These are phyloP conservation scores for Chalaropsis thielavioides DNA, from an alignment of 2,329 filamentous ascomycete species.

Conservation along the genomic window DNA sequence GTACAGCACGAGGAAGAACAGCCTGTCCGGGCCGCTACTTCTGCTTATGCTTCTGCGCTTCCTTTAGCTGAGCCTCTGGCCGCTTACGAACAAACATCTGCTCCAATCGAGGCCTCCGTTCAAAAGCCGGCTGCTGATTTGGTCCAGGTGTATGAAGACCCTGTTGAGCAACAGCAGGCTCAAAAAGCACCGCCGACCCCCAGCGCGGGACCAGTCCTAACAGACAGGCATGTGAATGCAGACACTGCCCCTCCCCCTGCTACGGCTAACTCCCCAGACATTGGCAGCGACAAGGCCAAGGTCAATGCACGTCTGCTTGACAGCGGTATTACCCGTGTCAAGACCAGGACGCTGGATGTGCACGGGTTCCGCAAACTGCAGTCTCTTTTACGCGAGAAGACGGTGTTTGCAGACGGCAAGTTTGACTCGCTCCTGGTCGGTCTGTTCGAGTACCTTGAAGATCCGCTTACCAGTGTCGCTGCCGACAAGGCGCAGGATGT, in stretches of 20 bases:
- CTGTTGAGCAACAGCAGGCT: conserved; percentile 28
- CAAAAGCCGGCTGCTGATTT: conserved; percentile 3
- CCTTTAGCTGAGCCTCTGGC: neutral
- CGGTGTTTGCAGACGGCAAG: conserved; percentile 49
- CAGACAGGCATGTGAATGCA: conserved; percentile 47
- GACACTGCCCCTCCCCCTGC: conserved; percentile 25
- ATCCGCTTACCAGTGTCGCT: conserved; percentile 38
- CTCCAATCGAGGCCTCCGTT: neutral
- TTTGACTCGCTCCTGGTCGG: conserved; percentile 54
- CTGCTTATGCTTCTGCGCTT: neutral
- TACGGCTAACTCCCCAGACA: neutral
- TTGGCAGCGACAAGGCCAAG: conserved; percentile 34
- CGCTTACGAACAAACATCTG: neutral
- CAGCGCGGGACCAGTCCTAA: conserved; percentile 38
- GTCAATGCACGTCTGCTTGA: conserved; percentile 51
- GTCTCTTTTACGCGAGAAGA: conserved; percentile 53
- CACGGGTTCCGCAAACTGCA: conserved; percentile 70
- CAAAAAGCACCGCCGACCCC: conserved; percentile 24
- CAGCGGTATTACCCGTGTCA: conserved; percentile 61
- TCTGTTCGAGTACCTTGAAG: conserved; percentile 58
- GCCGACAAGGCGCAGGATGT: conserved; percentile 55
- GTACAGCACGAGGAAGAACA: neutral
- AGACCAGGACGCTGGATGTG: conserved; percentile 57
- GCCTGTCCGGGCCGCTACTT: neutral
- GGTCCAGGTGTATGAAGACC: conserved; percentile 49